Evolutionary conservation across 345 rosid species (phyloP).

Genomic region (Streptanthus diversifolius): DNA sequence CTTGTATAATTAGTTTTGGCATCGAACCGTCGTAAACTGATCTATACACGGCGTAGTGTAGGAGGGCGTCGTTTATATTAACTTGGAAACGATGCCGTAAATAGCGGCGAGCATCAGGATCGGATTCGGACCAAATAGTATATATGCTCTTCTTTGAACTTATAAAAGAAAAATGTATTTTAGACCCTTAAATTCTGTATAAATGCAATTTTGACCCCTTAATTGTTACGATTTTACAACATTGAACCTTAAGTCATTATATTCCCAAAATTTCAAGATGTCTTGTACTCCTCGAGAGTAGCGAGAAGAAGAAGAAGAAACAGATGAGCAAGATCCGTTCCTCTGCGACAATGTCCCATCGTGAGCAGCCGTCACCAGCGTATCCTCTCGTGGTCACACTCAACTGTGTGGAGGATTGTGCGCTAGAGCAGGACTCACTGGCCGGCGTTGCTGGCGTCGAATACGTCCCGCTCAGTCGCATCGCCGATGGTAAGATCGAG

Average conservation of each 20-base stretch:
- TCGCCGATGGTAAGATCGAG: slow-evolving; percentile 87
- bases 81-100: background rate
- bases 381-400: slow-evolving; percentile 69
- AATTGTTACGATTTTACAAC: background rate
- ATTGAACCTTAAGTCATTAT: slow-evolving; percentile 18
- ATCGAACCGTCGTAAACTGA: background rate
- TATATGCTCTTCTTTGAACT: background rate
- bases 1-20: background rate
- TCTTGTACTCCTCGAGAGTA: slow-evolving; percentile 23
- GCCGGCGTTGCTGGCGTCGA: slow-evolving; percentile 77
- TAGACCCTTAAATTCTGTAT: background rate
- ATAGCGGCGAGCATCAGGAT: background rate
- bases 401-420: slow-evolving; percentile 89
- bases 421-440: slow-evolving; percentile 73
- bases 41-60: background rate
- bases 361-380: slow-evolving; percentile 43
- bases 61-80: background rate
- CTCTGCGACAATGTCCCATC: slow-evolving; percentile 53
- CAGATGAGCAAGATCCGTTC: slow-evolving; percentile 44
- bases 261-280: slow-evolving; percentile 13
- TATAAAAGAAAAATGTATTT: background rate
- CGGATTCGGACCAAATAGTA: slow-evolving; percentile 14
- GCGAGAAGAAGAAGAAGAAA: slow-evolving; percentile 21
- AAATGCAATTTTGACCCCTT: background rate
- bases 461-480: slow-evolving; percentile 90